Evolutionary conservation across 2,329 filamentous ascomycete species (phyloP).

Genomic region (Botrytis pseudocinerea): DNA sequence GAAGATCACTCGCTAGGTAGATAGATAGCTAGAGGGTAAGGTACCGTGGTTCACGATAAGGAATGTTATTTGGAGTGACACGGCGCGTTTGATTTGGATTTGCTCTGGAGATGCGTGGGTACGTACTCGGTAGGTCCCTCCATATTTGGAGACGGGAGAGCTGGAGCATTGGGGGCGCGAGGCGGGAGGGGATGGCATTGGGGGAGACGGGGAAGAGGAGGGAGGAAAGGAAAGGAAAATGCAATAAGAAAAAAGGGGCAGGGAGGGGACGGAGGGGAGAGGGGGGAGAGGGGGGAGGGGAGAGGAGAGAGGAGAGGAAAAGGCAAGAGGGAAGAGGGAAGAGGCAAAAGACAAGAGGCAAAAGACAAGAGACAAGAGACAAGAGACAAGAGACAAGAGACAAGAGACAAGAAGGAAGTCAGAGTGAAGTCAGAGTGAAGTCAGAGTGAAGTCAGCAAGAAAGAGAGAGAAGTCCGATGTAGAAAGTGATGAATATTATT

Average conservation of each 20-base stretch:
- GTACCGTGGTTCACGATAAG: not conserved
- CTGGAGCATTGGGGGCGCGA: not conserved
- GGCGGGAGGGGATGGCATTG: too few relatives aligned
- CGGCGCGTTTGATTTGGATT: not conserved
- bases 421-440: not conserved
- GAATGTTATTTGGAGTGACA: not conserved
- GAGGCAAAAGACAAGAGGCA: too few relatives aligned
- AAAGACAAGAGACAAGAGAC: not conserved
- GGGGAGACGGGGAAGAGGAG: too few relatives aligned
- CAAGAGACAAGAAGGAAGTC: not conserved
- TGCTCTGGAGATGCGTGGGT: too few relatives aligned
- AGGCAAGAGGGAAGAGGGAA: not conserved
- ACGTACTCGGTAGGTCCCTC: not conserved
- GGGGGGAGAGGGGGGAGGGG: not conserved
- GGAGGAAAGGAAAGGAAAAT: too few relatives aligned
- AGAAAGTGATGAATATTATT: not conserved
- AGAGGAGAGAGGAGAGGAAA: not conserved
- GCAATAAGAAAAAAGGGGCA: not conserved
- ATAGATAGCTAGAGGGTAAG: too few relatives aligned
- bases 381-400: not conserved
- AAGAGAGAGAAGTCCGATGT: not conserved
- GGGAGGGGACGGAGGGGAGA: not conserved
- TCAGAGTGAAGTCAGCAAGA: not conserved
- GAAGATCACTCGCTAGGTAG: constrained; percentile 4
- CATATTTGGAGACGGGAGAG: not conserved